Evolutionary conservation across 345 rosid genomes (phyloP), one percentile per base, ranked within the genome.

Genomic region (Syzygium jambos): DNA sequence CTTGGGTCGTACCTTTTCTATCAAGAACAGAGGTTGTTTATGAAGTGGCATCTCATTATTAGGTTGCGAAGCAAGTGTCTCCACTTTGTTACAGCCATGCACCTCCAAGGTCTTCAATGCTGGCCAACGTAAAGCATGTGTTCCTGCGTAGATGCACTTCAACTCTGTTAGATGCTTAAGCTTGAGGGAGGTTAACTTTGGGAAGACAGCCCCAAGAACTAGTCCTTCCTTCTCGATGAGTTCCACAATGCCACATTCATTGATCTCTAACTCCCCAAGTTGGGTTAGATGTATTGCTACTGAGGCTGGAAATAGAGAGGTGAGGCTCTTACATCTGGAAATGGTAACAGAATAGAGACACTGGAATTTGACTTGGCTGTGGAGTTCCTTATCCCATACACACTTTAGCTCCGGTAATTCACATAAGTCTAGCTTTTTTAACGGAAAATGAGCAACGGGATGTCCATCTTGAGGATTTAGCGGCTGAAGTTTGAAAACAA

Each of bases 321-420:
- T 27, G 34, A 61, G 73, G 2, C 9, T n/a, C 9, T 13, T 3
- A 38, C 73, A 61, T 5, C 1, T 2, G 14, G 0, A 6, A 61
- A 13, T 1, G 4, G 9, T 61, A 13, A n/a, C 2, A n/a, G 5
- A n/a, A 61, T 2, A 19, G 0, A n/a, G 73, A 13, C 0, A n/a
- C 2, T n/a, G 73, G 8, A 61, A n/a, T 13, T 61, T 61, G 19
- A 61, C 38, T n/a, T n/a, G 73, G 6, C 0, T 3, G 34, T 13
- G 19, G 38, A 61, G 9, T 13, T 61, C 2, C 34, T 61, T 3
- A 61, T 61, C 73, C 65, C 65, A 57, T 25, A 57, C 15, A 57
- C 65, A 59, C 65, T 59, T 59, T 12, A 59, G 65, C 65, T 59
- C 0, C 4, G 29, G 65, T 11, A 59, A 59, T 59, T 0, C 7